Evolutionary conservation across 208 protist genomes (phyloP).

Genomic region (Phytomonas serpens): DNA sequence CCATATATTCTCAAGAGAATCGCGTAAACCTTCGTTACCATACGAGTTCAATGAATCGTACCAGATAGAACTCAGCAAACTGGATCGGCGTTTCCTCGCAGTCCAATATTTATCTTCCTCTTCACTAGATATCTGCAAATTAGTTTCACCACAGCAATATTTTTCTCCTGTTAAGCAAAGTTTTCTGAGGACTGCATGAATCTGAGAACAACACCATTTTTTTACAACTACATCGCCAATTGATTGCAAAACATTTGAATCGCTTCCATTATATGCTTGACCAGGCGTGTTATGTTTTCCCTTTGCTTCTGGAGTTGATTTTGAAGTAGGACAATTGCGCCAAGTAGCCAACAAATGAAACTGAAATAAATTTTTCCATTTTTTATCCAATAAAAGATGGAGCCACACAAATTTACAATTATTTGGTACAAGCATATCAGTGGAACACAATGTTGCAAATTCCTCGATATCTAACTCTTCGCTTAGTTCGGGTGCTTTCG

Average conservation of each 20-base stretch:
- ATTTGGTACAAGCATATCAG: constrained; percentile 18
- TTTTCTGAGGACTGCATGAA: constrained; percentile 55
- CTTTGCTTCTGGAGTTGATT: constrained; percentile 11
- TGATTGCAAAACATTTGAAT: constrained; percentile 12
- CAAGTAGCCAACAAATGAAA: constrained; percentile 28
- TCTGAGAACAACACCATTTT: constrained; percentile 54
- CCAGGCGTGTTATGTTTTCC: constrained; percentile 13
- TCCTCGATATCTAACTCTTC: background rate
- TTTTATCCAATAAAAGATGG: constrained; percentile 34
- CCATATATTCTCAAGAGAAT: constrained; percentile 59
- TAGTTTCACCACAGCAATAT: constrained; percentile 24
- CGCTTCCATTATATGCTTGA: background rate
- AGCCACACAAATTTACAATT: constrained; percentile 55
- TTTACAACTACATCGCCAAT: constrained; percentile 57
- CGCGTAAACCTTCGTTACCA: constrained; percentile 26
- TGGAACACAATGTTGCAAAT: background rate
- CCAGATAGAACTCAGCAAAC: constrained; percentile 36
- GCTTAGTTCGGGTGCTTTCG: background rate
- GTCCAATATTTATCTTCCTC: constrained; percentile 40
- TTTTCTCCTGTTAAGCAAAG: constrained; percentile 50
- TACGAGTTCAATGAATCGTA: constrained; percentile 18
- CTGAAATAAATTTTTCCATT: constrained; percentile 36
- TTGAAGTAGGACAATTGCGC: constrained; percentile 22
- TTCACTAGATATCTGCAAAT: constrained; percentile 36
- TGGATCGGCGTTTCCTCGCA: constrained; percentile 34